Conservation (phyloP, 2,329 filamentous ascomycete genomes). For the Fusarium austroafricanum region DNA sequence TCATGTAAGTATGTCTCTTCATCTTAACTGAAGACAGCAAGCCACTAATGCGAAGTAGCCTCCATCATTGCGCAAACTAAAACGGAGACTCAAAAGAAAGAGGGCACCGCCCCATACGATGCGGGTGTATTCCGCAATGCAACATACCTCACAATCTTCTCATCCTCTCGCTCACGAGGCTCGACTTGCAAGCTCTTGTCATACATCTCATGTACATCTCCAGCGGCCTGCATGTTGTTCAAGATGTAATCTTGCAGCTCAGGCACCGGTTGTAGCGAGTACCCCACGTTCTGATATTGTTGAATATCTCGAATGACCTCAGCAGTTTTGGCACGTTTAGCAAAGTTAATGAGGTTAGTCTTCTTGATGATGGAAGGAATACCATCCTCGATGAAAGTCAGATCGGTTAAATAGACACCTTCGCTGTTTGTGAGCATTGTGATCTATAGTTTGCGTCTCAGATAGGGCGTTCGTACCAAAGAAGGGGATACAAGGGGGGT, state of each 20-base stretch:
- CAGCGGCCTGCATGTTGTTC: conserved; percentile 93
- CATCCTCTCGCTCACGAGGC: conserved; percentile 95
- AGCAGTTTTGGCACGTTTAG: conserved; percentile 96
- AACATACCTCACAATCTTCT: conserved; percentile 97
- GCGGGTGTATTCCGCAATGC: conserved; percentile 45
- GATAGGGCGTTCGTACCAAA: conserved; percentile 73
- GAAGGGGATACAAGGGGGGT: conserved; percentile 97
- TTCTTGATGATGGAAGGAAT: conserved; percentile 97
- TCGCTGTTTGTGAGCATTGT: conserved; percentile 15
- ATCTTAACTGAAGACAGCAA: conserved; percentile 9
- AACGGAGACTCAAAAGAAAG: conserved; percentile 35
- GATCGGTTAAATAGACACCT: conserved; percentile 96
- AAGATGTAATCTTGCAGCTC: conserved; percentile 98
- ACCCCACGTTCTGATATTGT: conserved; percentile 98
- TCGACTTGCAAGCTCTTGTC: conserved; percentile 95
- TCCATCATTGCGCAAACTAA: conserved; percentile 17
- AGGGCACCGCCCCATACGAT: conserved; percentile 35
- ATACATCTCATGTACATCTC: conserved; percentile 99
- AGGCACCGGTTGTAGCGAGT: conserved; percentile 86
- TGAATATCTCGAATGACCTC: conserved; percentile 99
- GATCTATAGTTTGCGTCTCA: background rate
- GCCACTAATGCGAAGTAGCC: conserved; percentile 13
- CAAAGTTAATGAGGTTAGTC: conserved; percentile 97
- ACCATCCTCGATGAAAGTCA: conserved; percentile 98
- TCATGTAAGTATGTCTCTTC: conserved; percentile 38